Evolutionary conservation across 2,329 filamentous ascomycete species (phyloP).

Genomic region (Scytalidium lignicola): DNA sequence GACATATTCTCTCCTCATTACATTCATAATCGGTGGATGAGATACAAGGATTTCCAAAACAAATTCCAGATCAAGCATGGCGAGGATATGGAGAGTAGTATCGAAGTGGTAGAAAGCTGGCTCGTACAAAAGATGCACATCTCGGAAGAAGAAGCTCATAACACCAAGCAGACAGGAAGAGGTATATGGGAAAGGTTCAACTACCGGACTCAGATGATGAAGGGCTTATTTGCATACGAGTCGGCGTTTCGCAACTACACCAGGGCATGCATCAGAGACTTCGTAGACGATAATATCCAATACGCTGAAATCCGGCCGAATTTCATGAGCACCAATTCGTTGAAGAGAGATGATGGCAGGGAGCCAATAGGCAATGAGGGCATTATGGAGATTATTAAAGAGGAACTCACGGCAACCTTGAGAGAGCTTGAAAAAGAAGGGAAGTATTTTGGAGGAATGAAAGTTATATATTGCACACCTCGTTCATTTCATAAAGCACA

Average conservation of each 20-base stretch:
- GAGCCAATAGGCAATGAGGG: constrained; percentile 46
- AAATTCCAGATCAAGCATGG: constrained; percentile 24
- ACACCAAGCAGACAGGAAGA: constrained; percentile 37
- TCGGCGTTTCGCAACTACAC: constrained; percentile 59
- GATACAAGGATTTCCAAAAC: constrained; percentile 37
- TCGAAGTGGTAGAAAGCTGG: constrained; percentile 44
- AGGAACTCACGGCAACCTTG: constrained; percentile 47
- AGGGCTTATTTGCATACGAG: constrained; percentile 65
- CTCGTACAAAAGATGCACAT: constrained; percentile 59
- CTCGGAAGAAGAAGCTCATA: constrained; percentile 53
- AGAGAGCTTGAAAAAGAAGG: constrained; percentile 31
- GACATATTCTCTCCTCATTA: constrained; percentile 48
- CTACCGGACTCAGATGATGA: constrained; percentile 65
- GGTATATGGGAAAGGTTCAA: constrained; percentile 62
- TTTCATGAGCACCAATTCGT: constrained; percentile 57
- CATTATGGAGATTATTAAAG: constrained; percentile 57
- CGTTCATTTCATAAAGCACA: constrained; percentile 46
- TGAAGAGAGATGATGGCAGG: constrained; percentile 53
- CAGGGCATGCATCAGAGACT: constrained; percentile 51
- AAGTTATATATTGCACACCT: constrained; percentile 68
- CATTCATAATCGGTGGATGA: constrained; percentile 38
- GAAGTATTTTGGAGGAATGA: constrained; percentile 55
- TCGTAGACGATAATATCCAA: constrained; percentile 61
- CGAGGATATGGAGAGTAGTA: constrained; percentile 8
- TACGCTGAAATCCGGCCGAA: constrained; percentile 69